These are phyloP conservation scores for Calonectria crousiana DNA, from an alignment of 2,329 filamentous ascomycete genomes.

Conservation along the genomic window DNA sequence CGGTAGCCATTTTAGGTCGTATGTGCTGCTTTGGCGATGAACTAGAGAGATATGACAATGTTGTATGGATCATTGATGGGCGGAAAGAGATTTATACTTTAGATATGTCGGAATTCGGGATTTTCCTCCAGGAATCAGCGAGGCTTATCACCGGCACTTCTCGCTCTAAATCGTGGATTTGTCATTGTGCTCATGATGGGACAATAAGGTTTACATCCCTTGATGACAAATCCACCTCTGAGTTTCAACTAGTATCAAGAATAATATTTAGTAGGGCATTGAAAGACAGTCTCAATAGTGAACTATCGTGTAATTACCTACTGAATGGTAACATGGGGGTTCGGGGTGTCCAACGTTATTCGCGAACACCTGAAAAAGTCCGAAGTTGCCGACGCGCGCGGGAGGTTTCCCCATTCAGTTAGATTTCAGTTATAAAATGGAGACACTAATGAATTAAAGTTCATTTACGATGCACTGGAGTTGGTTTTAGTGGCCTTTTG, in stretches of 20 bases:
- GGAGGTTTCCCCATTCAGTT: not conserved
- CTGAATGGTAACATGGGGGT: not conserved
- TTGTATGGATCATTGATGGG: not conserved
- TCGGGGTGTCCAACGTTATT: not conserved
- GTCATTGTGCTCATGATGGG: not conserved
- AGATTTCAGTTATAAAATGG: not conserved
- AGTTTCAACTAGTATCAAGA: not conserved
- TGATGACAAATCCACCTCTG: not conserved
- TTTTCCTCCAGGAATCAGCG: not conserved
- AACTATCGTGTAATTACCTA: not conserved
- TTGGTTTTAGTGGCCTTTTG: not conserved
- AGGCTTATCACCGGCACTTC: not conserved
- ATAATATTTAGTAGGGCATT: not conserved
- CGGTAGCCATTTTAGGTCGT: not conserved
- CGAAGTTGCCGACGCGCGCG: not conserved
- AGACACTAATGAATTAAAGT: not conserved
- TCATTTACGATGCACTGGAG: not conserved
- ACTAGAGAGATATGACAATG: not conserved
- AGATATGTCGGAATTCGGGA: not conserved
- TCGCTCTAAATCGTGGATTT: not conserved
- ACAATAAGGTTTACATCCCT: not conserved
- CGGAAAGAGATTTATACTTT: not conserved
- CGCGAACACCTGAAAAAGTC: not conserved
- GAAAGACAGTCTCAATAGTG: not conserved
- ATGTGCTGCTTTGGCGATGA: not conserved